These are phyloP conservation scores for Brassica cretica DNA, from an alignment of 345 rosid genomes.

Conservation along the genomic window DNA sequence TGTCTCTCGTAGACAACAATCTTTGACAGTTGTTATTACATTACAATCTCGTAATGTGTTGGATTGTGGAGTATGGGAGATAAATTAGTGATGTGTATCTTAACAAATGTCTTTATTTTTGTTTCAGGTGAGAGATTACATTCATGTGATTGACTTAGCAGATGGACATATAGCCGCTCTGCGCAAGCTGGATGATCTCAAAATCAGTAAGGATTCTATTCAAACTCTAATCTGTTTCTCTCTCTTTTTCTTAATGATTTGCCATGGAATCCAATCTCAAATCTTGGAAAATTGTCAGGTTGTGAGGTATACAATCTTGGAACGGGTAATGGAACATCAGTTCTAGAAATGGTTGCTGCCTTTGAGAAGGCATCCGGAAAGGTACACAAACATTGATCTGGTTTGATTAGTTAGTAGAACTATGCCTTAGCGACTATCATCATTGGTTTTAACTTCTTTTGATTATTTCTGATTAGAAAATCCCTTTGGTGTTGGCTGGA, in stretches of 20 bases:
- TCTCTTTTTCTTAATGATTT: constrained; percentile 3
- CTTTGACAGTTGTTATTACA: background rate
- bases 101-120: background rate
- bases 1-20: too few species aligned
- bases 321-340: constrained; percentile 96
- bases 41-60: background rate
- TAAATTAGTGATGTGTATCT: too few species aligned
- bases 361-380: constrained; percentile 94
- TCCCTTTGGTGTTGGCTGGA: constrained; percentile 75
- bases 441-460: background rate
- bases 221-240: background rate
- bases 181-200: constrained; percentile 60
- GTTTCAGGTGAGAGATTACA: constrained; percentile 90
- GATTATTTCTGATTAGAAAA: constrained; percentile 50
- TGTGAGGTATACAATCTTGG: constrained; percentile 98
- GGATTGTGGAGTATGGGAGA: too few species aligned
- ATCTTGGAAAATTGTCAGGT: constrained; percentile 41
- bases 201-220: constrained; percentile 52
- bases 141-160: constrained; percentile 87
- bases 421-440: background rate
- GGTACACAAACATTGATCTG: constrained; percentile 43
- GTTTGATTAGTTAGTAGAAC: background rate
- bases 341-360: constrained; percentile 91
- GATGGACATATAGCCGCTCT: constrained; percentile 96
- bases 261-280: background rate